These are phyloP conservation scores for Diddensiella transvaalensis DNA, from an alignment of 805 yeast genomes.

Conservation along the genomic window DNA sequence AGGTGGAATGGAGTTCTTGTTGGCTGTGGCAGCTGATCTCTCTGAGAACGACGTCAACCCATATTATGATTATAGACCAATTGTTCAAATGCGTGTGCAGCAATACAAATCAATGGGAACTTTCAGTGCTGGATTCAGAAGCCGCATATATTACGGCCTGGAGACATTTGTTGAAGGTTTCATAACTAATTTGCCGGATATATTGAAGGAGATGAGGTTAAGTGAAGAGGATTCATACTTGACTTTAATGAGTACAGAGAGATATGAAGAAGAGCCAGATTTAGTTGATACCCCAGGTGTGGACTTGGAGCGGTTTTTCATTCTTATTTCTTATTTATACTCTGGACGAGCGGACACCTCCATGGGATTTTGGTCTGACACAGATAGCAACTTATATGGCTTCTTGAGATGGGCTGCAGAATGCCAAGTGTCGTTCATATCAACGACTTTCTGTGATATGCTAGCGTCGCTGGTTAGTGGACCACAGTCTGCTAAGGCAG, in stretches of 20 bases:
- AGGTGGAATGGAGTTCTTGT: slow-evolving; percentile 38
- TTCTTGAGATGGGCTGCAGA: slow-evolving; percentile 86
- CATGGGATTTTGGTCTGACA: slow-evolving; percentile 61
- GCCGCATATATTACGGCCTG: slow-evolving; percentile 20
- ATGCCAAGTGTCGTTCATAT: slow-evolving; percentile 67
- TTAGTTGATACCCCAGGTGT: slow-evolving; percentile 61
- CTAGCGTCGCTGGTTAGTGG: slow-evolving; percentile 70
- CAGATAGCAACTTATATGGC: slow-evolving; percentile 65
- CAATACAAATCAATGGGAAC: background rate
- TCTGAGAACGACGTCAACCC: slow-evolving; percentile 15
- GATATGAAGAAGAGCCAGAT: slow-evolving; percentile 20
- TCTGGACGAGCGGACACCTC: slow-evolving; percentile 55
- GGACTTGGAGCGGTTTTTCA: slow-evolving; percentile 82
- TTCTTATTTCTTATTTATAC: slow-evolving; percentile 69
- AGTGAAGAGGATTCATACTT: slow-evolving; percentile 37
- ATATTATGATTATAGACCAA: slow-evolving; percentile 25
- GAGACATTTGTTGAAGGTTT: slow-evolving; percentile 29
- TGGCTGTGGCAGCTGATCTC: slow-evolving; percentile 36
- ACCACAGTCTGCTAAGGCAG: slow-evolving; percentile 46
- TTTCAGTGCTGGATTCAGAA: slow-evolving; percentile 6
- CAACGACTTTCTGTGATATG: slow-evolving; percentile 77
- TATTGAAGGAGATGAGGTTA: slow-evolving; percentile 37
- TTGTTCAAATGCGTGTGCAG: slow-evolving; percentile 33
- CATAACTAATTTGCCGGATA: slow-evolving; percentile 36
- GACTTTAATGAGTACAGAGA: slow-evolving; percentile 18